Base-by-base conservation (phyloP, 768 basidiomycete genomes). In the Mycena latifolia region DNA sequence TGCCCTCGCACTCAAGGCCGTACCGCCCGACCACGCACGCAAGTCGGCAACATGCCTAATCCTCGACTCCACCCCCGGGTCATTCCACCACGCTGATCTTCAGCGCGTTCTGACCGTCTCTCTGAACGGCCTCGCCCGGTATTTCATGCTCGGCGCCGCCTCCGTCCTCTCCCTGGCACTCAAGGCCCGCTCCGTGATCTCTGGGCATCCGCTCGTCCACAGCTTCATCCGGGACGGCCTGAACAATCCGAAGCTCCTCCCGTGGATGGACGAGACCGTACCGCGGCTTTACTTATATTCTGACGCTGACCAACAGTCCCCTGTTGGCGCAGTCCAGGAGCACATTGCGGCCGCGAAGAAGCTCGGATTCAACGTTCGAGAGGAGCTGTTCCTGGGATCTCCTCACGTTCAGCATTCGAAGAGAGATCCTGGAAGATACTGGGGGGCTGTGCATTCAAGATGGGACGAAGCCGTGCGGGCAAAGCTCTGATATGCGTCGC, bases 231-330 rank as follows among this genome's bases (percentile, higher is more conserved):
- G 47, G 3, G 45, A 55, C 1, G 61, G 61, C 8, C 4, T 63
- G 25, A 39, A 27, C 22, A 50, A 50, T 29, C 46, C 61, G 1
- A 20, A 28, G 10, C 35, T 55, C 22, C 20, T 63, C 12, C 33
- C 22, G 10, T 55, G 45, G 46, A 63, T 28, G 46, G 46, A 63
- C 11, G 18, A 5, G 3, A 15, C 46, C 2, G 55, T 25, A 7
- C 54, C 54, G 33, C 52, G 52, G 2, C 39, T 63, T 1, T 63
- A 63, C n/a, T 46, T 63, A 17, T 63, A 63, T 33, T 63, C 61
- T 2, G 61, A 63, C 15, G 27, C 53, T 1, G 61, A 63, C 46
- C 25, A n/a, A 20, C 9, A 37, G n/a, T 22, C 29, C 2, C 46
- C 18, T n/a, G 33, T 39, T 2, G 12, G 27, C 25, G 20, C 27